phyloP scores from a whole-genome alignment of 441 rosid genomes.

The Bocquillonia castaneifolia region DNA sequence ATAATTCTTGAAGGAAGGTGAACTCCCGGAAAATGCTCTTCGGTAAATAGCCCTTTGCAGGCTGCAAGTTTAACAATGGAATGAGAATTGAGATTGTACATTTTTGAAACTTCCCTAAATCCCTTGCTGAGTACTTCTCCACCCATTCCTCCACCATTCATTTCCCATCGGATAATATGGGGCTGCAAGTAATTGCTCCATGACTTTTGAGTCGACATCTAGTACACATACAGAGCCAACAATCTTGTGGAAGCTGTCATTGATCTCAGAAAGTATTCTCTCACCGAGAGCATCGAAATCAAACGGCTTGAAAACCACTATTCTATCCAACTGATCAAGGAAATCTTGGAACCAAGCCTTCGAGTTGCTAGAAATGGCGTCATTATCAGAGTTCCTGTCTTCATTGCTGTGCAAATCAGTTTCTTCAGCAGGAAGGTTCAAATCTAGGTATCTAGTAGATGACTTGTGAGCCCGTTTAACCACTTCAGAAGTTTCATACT shows the following conservation, averaged over 20 bases:
- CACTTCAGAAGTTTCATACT: constrained; percentile 27
- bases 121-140: constrained; percentile 44
- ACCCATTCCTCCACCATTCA: constrained; percentile 45
- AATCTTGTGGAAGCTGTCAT: constrained; percentile 33
- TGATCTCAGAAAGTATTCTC: constrained; percentile 31
- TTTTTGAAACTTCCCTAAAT: constrained; percentile 38
- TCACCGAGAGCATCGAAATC: constrained; percentile 57
- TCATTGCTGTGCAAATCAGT: constrained; percentile 29
- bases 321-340: constrained; percentile 32
- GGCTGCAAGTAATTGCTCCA: constrained; percentile 57
- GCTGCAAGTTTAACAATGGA: constrained; percentile 46
- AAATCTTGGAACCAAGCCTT: constrained; percentile 54
- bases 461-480: constrained; percentile 43
- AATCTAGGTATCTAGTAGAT: constrained; percentile 45
- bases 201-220: constrained; percentile 50
- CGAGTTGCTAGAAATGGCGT: constrained; percentile 34
- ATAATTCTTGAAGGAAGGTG: constrained; percentile 38
- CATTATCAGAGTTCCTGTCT: constrained; percentile 26
- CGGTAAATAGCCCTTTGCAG: constrained; percentile 23
- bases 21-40: constrained; percentile 23
- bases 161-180: constrained; percentile 39
- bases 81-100: constrained; percentile 36
- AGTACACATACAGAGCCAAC: constrained; percentile 37
- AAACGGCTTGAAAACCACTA: constrained; percentile 57
- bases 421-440: constrained; percentile 73